phyloP scores from a whole-genome alignment of 345 rosid species.

The Barbarea vulgaris region DNA sequence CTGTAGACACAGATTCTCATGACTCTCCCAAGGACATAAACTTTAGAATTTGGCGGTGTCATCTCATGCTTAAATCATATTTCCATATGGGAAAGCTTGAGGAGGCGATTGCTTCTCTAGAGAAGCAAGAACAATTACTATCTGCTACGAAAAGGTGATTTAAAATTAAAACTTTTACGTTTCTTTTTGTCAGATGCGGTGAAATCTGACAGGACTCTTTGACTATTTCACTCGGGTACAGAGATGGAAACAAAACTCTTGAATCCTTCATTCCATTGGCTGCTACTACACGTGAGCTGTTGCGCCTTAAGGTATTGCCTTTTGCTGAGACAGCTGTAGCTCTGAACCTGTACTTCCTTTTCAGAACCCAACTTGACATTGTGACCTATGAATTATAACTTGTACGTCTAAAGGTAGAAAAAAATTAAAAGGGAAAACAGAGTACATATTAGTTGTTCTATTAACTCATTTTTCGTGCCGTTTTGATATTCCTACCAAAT shows the following conservation, averaged over 20 bases:
- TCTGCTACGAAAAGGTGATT: slow-evolving; percentile 54
- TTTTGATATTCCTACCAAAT: slow-evolving; percentile 23
- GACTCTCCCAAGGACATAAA: slow-evolving; percentile 48
- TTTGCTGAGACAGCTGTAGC: slow-evolving; percentile 17
- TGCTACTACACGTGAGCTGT: slow-evolving; percentile 65
- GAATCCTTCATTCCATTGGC: slow-evolving; percentile 64
- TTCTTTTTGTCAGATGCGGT: slow-evolving; percentile 9
- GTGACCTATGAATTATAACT: neutral
- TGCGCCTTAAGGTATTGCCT: slow-evolving; percentile 71
- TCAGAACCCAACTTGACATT: slow-evolving; percentile 1
- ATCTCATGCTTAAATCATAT: slow-evolving; percentile 68
- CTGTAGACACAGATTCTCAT: slow-evolving; percentile 35
- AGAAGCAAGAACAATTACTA: slow-evolving; percentile 58
- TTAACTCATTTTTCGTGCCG: neutral
- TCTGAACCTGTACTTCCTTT: slow-evolving; percentile 16
- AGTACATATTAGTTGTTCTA: neutral
- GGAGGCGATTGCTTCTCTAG: slow-evolving; percentile 72
- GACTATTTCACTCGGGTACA: slow-evolving; percentile 31
- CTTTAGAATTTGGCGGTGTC: slow-evolving; percentile 68
- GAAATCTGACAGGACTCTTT: slow-evolving; percentile 23
- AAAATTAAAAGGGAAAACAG: neutral
- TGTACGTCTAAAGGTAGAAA: neutral
- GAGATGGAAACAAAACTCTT: slow-evolving; percentile 50
- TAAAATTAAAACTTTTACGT: neutral
- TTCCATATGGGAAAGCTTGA: slow-evolving; percentile 88